Percentiles rank a stretch among this genome's conserved stretches.
phyloP scores from a whole-genome alignment of 805 yeast genomes.

The Lipomyces chichibuensis region DNA sequence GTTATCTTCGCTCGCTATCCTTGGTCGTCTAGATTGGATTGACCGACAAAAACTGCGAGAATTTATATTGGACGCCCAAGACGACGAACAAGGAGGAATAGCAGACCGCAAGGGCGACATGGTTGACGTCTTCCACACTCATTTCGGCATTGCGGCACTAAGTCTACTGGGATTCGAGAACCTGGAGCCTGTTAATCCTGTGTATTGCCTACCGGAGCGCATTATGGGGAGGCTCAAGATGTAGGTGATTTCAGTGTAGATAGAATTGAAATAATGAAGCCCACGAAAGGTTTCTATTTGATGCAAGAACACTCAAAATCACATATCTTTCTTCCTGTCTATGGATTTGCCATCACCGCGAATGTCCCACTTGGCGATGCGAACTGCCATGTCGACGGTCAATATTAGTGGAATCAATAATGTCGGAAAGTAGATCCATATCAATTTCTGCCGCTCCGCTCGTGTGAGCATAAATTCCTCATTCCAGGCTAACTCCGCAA shows the following conservation, averaged over 20 bases:
- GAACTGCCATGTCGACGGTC: constrained; percentile 49
- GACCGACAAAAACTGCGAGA: constrained; percentile 60
- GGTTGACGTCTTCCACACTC: constrained; percentile 90
- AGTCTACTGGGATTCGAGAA: constrained; percentile 68
- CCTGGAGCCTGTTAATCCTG: constrained; percentile 74
- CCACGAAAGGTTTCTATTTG: background rate
- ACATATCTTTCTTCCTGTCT: background rate
- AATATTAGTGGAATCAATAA: constrained; percentile 64
- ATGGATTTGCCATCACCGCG: background rate
- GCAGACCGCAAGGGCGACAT: constrained; percentile 90
- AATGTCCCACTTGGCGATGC: constrained; percentile 31
- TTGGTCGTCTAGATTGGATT: constrained; percentile 76
- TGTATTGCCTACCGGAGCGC: constrained; percentile 76
- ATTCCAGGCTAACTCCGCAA: constrained; percentile 40
- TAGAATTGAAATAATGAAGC: background rate
- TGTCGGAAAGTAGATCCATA: constrained; percentile 69
- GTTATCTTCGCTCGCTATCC: constrained; percentile 39
- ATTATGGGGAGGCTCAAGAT: constrained; percentile 44
- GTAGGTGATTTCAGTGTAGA: background rate
- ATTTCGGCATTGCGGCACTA: constrained; percentile 87
- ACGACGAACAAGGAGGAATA: constrained; percentile 73
- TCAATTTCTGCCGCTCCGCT: constrained; percentile 47
- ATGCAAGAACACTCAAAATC: background rate
- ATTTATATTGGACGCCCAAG: constrained; percentile 75
- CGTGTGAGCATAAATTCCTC: constrained; percentile 21